Evolutionary conservation across 345 rosid species (phyloP), one percentile per base, ranked within the genome.

Genomic region (Cochlearia excelsa): DNA sequence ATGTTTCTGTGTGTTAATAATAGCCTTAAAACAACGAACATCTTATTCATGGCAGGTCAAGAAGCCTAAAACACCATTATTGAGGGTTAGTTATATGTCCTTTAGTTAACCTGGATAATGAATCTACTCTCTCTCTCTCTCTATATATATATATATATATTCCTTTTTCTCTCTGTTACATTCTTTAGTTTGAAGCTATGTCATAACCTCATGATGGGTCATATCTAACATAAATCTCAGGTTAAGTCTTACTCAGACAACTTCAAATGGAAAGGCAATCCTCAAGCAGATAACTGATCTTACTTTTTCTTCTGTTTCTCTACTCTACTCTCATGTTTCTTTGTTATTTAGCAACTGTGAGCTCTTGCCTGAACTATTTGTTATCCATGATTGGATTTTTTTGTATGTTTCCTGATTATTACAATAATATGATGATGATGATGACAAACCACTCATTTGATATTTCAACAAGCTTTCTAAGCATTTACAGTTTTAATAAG

Each of bases 181-280:
- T 54, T 40, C 42, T 26, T 41, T 9, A 1, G 40, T 34, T 49
- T 57, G 29, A 50, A 26, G 47, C 26, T 7, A 26, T 44, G 6
- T 11, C 41, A 47, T 35, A 26, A 60, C 42, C 29, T 2, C 3
- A 6, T 61, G 54, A 34, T 41, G 68, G 44, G 44, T 45, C 31
- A 29, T 38, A 26, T 48, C 62, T 53, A 46, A 11, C 8, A 8
- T 37, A 16, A 1, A 46, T 10, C 74, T 42, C 83, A 84, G 96
- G 72, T 71, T 1, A 85, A 88, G 77, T 73, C 92, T 5, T 91
- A 85, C 78, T 86, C 96, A n/a, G 95, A 85, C 68, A 91, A 91
- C 85, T 91, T 88, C 82, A 85, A 85, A 62, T 87, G 92, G 95
- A 91, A 84, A 77, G 92, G 95, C 69, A 76, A 77, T 1, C 80